A percentile compares a stretch with the other conserved stretches of the same genome.
phyloP scores from a whole-genome alignment of 2,329 filamentous ascomycete genomes.

The Cladosporium sp. region DNA sequence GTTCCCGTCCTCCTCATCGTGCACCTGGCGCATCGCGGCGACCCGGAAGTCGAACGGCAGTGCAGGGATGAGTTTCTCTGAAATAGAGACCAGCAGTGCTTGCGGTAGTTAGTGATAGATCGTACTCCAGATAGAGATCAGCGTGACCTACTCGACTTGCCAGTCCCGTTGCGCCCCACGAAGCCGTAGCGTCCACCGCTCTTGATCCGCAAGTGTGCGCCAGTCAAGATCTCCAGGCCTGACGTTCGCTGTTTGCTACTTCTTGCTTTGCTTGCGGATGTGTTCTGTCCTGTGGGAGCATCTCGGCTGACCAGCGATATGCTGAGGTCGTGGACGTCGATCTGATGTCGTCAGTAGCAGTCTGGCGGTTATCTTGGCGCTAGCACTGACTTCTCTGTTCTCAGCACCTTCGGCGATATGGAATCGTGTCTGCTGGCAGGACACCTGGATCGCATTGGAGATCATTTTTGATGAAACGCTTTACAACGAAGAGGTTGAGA shows the following conservation, averaged over 20 bases:
- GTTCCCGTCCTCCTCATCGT: not conserved
- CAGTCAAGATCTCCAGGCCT: constrained; percentile 56
- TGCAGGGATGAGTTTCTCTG: constrained; percentile 12
- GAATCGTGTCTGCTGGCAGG: constrained; percentile 15
- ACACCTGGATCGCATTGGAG: constrained; percentile 7
- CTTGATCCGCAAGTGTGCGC: constrained; percentile 66
- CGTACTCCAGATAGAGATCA: not conserved
- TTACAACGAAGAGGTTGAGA: too few species aligned
- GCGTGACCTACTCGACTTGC: constrained; percentile 62
- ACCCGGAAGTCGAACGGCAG: constrained; percentile 8
- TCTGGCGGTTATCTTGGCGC: not conserved
- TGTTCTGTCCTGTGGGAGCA: constrained; percentile 30
- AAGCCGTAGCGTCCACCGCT: constrained; percentile 70
- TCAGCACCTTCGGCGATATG: constrained; percentile 11
- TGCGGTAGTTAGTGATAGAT: constrained; percentile 46
- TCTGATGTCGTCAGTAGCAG: constrained; percentile 20
- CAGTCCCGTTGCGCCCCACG: constrained; percentile 72
- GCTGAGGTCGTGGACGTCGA: constrained; percentile 59
- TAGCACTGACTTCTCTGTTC: constrained; percentile 2
- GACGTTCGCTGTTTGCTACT: constrained; percentile 42
- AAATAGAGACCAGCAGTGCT: constrained; percentile 47
- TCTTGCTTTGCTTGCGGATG: constrained; percentile 42
- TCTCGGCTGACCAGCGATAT: constrained; percentile 51
- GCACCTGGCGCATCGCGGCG: constrained; percentile 9
- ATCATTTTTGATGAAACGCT: too few species aligned